These are phyloP conservation scores for Pterocarpus macrocarpus DNA, from an alignment of 306 rosid species.

Conservation along the genomic window DNA sequence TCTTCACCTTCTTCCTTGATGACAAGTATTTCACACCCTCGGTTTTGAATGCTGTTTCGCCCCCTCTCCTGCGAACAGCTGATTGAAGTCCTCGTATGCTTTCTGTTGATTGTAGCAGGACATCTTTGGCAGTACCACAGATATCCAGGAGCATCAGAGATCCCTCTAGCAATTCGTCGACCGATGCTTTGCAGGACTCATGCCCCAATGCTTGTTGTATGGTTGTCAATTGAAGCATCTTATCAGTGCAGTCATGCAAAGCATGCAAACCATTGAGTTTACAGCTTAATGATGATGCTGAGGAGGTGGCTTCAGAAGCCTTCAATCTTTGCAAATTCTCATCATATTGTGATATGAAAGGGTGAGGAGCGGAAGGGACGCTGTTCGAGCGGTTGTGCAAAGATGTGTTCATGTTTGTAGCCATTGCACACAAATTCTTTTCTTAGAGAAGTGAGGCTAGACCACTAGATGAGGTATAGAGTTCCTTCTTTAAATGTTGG, in stretches of 20 bases:
- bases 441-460: slow-evolving; percentile 5
- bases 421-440: slow-evolving; percentile 12
- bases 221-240: slow-evolving; percentile 32
- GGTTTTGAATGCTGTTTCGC: slow-evolving; percentile 5
- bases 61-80: neutral
- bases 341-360: slow-evolving; percentile 25
- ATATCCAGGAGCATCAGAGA: slow-evolving; percentile 41
- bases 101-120: slow-evolving; percentile 41
- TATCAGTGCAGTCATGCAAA: slow-evolving; percentile 30
- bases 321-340: slow-evolving; percentile 42
- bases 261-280: slow-evolving; percentile 35
- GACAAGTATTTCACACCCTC: slow-evolving; percentile 45
- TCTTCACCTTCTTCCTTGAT: slow-evolving; percentile 47
- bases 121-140: slow-evolving; percentile 39
- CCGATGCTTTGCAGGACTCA: neutral
- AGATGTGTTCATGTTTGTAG: slow-evolving; percentile 34
- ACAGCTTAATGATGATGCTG: slow-evolving; percentile 23
- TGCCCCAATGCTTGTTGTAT: neutral
- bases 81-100: slow-evolving; percentile 40
- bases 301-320: slow-evolving; percentile 36
- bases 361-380: slow-evolving; percentile 42
- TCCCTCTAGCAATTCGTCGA: slow-evolving; percentile 22
- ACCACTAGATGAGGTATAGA: slow-evolving; percentile 13
- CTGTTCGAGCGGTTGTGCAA: slow-evolving; percentile 40
- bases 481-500: neutral